Percentiles rank a stretch among this genome's conserved stretches.
phyloP scores from a whole-genome alignment of 2,329 filamentous ascomycete species.

The Sclerotiophoma versabilis region DNA sequence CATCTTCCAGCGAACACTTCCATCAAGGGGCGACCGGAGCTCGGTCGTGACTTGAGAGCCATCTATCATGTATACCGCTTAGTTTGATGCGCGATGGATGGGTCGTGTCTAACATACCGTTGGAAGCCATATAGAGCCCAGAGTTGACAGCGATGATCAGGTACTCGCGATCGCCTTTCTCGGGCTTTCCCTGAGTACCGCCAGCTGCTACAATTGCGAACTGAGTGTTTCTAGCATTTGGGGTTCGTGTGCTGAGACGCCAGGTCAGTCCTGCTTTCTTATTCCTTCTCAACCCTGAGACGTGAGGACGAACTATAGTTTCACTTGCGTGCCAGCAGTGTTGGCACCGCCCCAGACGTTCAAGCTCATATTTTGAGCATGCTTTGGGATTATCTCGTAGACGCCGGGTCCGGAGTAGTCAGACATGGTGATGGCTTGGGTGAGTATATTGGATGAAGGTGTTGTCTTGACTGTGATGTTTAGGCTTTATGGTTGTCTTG shows the following conservation, averaged over 20 bases:
- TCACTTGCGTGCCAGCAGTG: neutral
- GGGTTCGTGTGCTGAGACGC: neutral
- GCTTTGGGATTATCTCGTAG: neutral
- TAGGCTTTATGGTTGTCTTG: neutral
- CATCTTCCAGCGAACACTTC: conserved; percentile 2
- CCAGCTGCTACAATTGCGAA: conserved; percentile 2
- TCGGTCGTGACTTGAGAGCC: neutral
- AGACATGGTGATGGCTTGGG: neutral
- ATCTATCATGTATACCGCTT: neutral
- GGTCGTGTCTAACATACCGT: neutral
- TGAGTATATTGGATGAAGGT: neutral
- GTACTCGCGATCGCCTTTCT: conserved; percentile 6
- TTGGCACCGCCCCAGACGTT: neutral
- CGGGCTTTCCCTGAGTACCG: neutral
- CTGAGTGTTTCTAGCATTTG: neutral
- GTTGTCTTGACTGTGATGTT: neutral
- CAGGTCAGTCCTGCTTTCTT: neutral
- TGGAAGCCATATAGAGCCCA: conserved; percentile 1
- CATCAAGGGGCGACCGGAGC: neutral
- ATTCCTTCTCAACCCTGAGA: neutral
- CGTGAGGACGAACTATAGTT: neutral
- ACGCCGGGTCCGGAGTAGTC: neutral
- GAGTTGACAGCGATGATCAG: neutral
- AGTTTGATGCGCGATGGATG: neutral
- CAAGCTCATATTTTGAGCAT: conserved; percentile 1